Base-by-base conservation (phyloP, 768 basidiomycete species). In the Boletellus emodensis region DNA sequence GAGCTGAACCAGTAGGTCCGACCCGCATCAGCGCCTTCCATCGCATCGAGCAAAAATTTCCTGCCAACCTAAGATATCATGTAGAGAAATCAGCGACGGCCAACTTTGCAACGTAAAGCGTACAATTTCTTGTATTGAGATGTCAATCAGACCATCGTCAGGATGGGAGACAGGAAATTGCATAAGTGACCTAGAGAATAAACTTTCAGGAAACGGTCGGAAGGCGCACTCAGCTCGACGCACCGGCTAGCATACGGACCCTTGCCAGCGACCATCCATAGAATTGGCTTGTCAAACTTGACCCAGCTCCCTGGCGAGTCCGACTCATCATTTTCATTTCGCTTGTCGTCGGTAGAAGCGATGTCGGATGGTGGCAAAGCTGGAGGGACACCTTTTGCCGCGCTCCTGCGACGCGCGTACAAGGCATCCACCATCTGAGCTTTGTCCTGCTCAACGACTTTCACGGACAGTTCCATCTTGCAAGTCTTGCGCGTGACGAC, bases 91-190 rank as follows among this genome's bases (percentile, higher is more conserved):
- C 32, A 47, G 33, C 13, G 6, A 40, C 8, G 17, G 26, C n/a
- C 34, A 8, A 46, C 14, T 28, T 8, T 9, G 7, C 15, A 10
- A 13, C 40, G 43, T 17, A 38, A 40, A 10, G 47, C 80, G 34
- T 60, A 87, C 90, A 50, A 74, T 56, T 48, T 80, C 77, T 72
- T 90, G 83, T 35, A 78, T 73, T 38, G 79, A 76, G 38, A 93
- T 65, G 58, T 92, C 90, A 46, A 93, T 82, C 28, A 83, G 65
- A 0, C 90, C 89, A 60, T 94, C 89, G 52, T 87, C 80, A 0
- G 89, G 86, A 44, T 85, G 64, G 18, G 88, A 88, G 4, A 89
- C 83, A 0, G 90, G 92, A 61, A 92, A 94, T 22, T 89, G 82
- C 84, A 92, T 85, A 34, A 86, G 74, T 50, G 87, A 84, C 15